Evolutionary conservation across 2,329 filamentous ascomycete genomes (phyloP).

Genomic region (Colletotrichum sp.): DNA sequence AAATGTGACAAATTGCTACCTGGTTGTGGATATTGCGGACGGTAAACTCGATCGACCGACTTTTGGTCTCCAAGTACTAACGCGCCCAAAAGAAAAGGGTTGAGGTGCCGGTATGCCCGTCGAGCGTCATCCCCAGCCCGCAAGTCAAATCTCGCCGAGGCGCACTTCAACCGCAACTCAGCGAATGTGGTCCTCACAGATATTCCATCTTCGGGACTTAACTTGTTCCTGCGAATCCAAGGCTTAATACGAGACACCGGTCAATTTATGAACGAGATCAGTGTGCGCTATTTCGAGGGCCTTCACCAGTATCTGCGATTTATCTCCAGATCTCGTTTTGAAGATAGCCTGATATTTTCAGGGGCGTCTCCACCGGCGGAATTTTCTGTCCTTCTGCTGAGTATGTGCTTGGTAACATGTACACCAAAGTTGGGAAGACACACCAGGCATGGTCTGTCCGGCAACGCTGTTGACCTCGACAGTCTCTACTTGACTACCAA

Average conservation of each 20-base stretch:
- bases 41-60: neutral
- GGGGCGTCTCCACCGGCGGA: neutral
- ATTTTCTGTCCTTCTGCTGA: neutral
- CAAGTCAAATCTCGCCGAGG: neutral
- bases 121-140: neutral
- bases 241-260: neutral
- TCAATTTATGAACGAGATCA: neutral
- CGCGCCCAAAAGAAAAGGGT: neutral
- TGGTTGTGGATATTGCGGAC: neutral
- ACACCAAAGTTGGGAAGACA: neutral
- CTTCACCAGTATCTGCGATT: conserved; percentile 30
- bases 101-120: neutral
- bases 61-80: neutral
- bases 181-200: neutral
- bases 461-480: neutral
- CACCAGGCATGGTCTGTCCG: neutral
- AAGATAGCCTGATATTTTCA: conserved; percentile 22
- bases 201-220: neutral
- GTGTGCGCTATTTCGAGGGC: conserved; percentile 9
- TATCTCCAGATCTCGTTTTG: conserved; percentile 30
- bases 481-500: neutral
- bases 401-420: neutral
- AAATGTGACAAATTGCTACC: neutral
- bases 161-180: neutral
- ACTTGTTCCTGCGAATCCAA: neutral